Evolutionary conservation across 2,329 filamentous ascomycete species (phyloP).

Genomic region (Metarhizium anisopliae): DNA sequence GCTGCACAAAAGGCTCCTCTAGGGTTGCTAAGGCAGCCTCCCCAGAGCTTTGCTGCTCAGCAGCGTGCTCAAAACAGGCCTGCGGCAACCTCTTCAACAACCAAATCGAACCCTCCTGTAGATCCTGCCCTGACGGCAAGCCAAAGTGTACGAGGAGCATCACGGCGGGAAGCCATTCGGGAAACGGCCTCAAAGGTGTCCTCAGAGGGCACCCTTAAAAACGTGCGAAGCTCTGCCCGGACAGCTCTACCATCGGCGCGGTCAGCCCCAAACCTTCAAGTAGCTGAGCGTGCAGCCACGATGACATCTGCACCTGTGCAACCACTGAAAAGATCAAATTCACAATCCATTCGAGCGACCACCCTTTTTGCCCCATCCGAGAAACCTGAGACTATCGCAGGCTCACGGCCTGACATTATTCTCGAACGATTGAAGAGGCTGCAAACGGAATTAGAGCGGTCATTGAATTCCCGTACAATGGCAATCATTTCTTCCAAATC

Average conservation of each 20-base stretch:
- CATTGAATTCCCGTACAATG: conserved; percentile 54
- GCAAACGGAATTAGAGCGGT: conserved; percentile 53
- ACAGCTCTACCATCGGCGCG: conserved; percentile 18
- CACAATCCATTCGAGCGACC: conserved; percentile 26
- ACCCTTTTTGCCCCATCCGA: conserved; percentile 50
- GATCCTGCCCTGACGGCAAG: conserved; percentile 16
- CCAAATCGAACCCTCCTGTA: conserved; percentile 16
- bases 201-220: conserved; percentile 16
- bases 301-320: conserved; percentile 15
- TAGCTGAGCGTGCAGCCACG: conserved; percentile 21
- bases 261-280: conserved; percentile 17
- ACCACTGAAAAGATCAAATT: conserved; percentile 18
- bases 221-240: conserved; percentile 18
- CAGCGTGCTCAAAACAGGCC: conserved; percentile 50
- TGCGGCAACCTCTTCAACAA: conserved; percentile 11
- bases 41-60: conserved; percentile 59
- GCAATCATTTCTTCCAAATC: conserved; percentile 49
- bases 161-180: conserved; percentile 18
- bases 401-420: conserved; percentile 49
- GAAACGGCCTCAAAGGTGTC: conserved; percentile 15
- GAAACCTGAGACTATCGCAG: conserved; percentile 37
- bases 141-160: conserved; percentile 20
- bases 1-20: conserved; percentile 26
- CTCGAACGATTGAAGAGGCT: conserved; percentile 45
- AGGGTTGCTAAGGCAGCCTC: conserved; percentile 41